These are phyloP conservation scores for Plasmodium chabaudi DNA, from an alignment of 169 alveolate genomes.

Conservation along the genomic window DNA sequence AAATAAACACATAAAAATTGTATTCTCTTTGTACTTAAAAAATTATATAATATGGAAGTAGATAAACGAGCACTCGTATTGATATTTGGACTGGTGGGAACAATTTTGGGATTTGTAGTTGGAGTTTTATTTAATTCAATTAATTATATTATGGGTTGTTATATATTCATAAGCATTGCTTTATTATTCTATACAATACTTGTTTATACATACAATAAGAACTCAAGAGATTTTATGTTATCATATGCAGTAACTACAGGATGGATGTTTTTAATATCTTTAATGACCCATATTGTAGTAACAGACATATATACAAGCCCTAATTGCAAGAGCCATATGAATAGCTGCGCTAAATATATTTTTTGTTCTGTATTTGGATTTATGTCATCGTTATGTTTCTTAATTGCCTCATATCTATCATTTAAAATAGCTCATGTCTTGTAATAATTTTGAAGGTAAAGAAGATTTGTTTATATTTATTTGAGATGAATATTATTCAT, in stretches of 20 bases:
- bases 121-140: constrained; percentile 11
- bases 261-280: constrained; percentile 33
- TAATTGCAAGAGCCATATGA: neutral
- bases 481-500: no score
- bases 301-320: neutral
- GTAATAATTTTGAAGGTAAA: neutral
- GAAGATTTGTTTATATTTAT: no score
- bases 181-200: constrained; percentile 20
- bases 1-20: neutral
- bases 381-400: constrained; percentile 19
- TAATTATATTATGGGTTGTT: constrained; percentile 13
- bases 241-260: constrained; percentile 43
- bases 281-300: constrained; percentile 22
- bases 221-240: constrained; percentile 44
- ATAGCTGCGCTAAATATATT: constrained; percentile 6
- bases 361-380: constrained; percentile 15
- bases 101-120: constrained; percentile 30
- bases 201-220: constrained; percentile 27
- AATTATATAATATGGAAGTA: no score
- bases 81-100: constrained; percentile 41
- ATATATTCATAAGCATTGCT: constrained; percentile 7
- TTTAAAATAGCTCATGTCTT: constrained; percentile 21
- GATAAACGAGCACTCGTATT: neutral
- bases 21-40: no score
- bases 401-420: constrained; percentile 28